These are phyloP conservation scores for Nectriaceae sp. DNA, from an alignment of 2,329 filamentous ascomycete genomes.

Conservation along the genomic window DNA sequence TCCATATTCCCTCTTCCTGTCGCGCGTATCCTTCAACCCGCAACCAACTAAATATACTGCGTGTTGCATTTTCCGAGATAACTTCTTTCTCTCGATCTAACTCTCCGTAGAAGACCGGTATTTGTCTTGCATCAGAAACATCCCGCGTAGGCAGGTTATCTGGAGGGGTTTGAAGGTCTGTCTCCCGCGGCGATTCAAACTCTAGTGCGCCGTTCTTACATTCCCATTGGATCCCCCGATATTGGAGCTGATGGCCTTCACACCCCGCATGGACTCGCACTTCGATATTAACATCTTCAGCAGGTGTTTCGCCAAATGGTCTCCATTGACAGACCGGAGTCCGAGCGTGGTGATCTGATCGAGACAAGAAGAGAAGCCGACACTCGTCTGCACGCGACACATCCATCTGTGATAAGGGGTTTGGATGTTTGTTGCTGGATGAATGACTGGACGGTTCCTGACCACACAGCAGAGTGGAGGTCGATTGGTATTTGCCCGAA, in stretches of 20 bases:
- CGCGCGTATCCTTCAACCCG: conserved; percentile 23
- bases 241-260: background rate
- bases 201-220: background rate
- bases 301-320: background rate
- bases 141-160: background rate
- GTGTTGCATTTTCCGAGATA: conserved; percentile 1
- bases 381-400: too few relatives aligned
- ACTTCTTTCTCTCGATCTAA: background rate
- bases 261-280: background rate
- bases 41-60: conserved; percentile 11
- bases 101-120: background rate
- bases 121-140: background rate
- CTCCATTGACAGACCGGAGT: conserved; percentile 1
- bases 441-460: too few relatives aligned
- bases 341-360: background rate
- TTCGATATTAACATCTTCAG: background rate
- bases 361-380: too few relatives aligned
- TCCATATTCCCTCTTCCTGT: conserved; percentile 17
- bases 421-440: too few relatives aligned
- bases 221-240: conserved; percentile 2
- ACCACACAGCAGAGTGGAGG: too few relatives aligned
- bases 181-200: background rate
- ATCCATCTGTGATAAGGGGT: too few relatives aligned
- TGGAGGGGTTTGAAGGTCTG: background rate
- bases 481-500: too few relatives aligned